phyloP scores from a whole-genome alignment of 495 filamentous ascomycete species.

The Chaetomidium leptoderma region DNA sequence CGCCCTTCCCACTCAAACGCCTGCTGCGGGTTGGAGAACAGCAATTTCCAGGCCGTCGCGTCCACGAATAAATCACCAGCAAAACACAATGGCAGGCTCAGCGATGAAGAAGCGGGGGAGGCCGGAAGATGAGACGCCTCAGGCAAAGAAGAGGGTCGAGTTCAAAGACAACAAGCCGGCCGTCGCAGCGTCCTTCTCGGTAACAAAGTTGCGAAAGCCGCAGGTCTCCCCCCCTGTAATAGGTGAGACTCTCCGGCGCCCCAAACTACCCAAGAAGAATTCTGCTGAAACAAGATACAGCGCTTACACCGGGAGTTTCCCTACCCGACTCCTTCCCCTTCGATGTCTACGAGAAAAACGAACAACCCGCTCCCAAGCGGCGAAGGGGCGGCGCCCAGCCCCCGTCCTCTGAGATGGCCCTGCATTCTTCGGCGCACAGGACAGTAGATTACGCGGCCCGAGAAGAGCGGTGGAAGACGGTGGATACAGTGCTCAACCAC shows the following conservation, averaged over 20 bases:
- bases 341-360: conserved; percentile 58
- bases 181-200: conserved; percentile 39
- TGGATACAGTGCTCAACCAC: conserved; percentile 68
- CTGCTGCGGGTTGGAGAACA: neutral
- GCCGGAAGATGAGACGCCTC: conserved; percentile 43
- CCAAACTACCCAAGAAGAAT: neutral
- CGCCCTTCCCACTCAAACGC: neutral
- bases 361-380: conserved; percentile 39
- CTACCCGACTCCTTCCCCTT: conserved; percentile 54
- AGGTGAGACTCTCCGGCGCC: conserved; percentile 41
- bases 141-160: conserved; percentile 58
- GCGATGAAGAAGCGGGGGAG: conserved; percentile 74
- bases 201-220: conserved; percentile 56
- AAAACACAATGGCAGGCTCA: conserved; percentile 47
- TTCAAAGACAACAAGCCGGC: conserved; percentile 38
- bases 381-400: conserved; percentile 44
- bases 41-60: neutral
- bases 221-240: conserved; percentile 62
- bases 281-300: conserved; percentile 39
- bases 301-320: conserved; percentile 62
- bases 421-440: conserved; percentile 73
- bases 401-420: conserved; percentile 55
- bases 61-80: neutral
- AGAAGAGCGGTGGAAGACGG: conserved; percentile 60
- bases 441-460: conserved; percentile 77